Percentiles rank a stretch among this genome's conserved stretches.
Evolutionary conservation across 148 eudicot species (phyloP).

Genomic region (Silene latifolia): DNA sequence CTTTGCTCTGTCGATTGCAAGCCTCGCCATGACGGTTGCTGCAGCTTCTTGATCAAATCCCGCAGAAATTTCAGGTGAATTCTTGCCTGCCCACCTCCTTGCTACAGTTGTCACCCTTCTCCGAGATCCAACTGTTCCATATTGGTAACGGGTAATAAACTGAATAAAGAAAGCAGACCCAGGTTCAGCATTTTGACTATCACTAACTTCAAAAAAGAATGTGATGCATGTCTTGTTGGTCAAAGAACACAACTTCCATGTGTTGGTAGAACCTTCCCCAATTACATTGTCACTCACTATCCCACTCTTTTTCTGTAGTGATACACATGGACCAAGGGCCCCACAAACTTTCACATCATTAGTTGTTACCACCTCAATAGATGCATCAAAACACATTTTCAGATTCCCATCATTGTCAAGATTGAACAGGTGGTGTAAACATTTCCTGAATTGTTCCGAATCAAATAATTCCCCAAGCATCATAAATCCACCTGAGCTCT

Average conservation of each 20-base stretch:
- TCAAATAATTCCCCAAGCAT: constrained; percentile 80
- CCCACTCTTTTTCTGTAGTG: constrained; percentile 51
- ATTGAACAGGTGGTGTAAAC: constrained; percentile 61
- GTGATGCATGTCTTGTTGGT: constrained; percentile 75
- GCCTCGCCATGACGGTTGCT: constrained; percentile 78
- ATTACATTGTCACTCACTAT: constrained; percentile 69
- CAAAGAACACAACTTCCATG: constrained; percentile 77
- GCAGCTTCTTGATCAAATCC: constrained; percentile 98
- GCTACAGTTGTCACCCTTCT: constrained; percentile 91
- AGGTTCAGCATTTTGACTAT: constrained; percentile 62
- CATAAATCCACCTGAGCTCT: constrained; percentile 89
- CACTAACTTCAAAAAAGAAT: constrained; percentile 74
- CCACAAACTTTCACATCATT: constrained; percentile 81
- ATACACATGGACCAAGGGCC: constrained; percentile 91
- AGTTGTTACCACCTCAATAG: constrained; percentile 80
- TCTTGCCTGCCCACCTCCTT: constrained; percentile 79
- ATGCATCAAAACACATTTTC: constrained; percentile 78
- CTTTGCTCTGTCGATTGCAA: constrained; percentile 64
- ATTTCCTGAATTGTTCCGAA: constrained; percentile 77
- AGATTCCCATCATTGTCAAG: constrained; percentile 66
- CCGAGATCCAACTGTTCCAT: constrained; percentile 57
- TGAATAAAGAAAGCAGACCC: constrained; percentile 88
- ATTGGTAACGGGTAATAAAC: constrained; percentile 75
- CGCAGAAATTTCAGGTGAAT: constrained; percentile 72
- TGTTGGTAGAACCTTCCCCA: constrained; percentile 75